Evolutionary conservation across 257 asterid species (phyloP).

Genomic region (Ballota nigra): DNA sequence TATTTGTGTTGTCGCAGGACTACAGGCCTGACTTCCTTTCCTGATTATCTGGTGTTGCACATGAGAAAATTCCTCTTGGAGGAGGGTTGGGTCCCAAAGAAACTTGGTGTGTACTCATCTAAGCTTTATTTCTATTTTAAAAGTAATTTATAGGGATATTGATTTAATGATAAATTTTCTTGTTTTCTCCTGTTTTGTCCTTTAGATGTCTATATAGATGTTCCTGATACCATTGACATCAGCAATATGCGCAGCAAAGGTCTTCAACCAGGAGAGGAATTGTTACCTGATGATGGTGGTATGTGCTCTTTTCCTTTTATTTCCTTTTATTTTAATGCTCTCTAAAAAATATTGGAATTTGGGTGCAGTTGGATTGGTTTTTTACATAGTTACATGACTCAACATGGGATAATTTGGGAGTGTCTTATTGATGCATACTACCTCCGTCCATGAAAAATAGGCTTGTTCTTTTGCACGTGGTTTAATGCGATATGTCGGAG

Average conservation of each 20-base stretch:
- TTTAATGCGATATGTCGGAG: no score
- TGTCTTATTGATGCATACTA: neutral
- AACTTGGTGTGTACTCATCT: conserved; percentile 60
- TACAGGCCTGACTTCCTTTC: conserved; percentile 91
- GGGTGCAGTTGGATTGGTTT: neutral
- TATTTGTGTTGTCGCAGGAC: conserved; percentile 52
- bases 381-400: neutral
- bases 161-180: conserved; percentile 19
- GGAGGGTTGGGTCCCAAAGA: conserved; percentile 97
- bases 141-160: conserved; percentile 8
- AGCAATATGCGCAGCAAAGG: conserved; percentile 92
- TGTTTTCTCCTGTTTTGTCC: conserved; percentile 12
- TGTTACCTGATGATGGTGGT: conserved; percentile 82
- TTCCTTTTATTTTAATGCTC: neutral
- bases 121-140: neutral
- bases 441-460: no score
- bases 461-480: no score
- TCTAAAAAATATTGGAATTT: neutral
- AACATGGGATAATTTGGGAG: neutral
- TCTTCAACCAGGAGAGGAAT: conserved; percentile 89
- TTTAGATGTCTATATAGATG: conserved; percentile 88
- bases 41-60: conserved; percentile 91
- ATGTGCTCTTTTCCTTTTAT: conserved; percentile 15
- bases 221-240: conserved; percentile 86
- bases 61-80: conserved; percentile 93